Conservation (phyloP, 495 filamentous ascomycete genomes). For the Penicillium lagena region DNA sequence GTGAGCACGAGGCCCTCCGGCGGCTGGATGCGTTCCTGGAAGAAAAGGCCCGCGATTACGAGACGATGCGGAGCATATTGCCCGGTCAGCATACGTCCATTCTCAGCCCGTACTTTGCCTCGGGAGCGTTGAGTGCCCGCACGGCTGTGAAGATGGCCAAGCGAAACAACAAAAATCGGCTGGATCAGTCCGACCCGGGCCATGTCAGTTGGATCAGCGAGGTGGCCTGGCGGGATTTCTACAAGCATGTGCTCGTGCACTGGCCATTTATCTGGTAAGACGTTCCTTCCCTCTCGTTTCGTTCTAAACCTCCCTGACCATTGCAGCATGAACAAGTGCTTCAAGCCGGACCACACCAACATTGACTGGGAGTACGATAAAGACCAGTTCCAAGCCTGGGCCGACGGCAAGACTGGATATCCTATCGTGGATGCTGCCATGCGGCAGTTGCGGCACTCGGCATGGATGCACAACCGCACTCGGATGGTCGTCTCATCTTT, state of each 20-base stretch:
- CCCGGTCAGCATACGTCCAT: slow-evolving; percentile 57
- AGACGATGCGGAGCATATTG: slow-evolving; percentile 55
- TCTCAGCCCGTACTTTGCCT: slow-evolving; percentile 73
- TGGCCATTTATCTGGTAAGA: slow-evolving; percentile 84
- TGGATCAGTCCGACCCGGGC: slow-evolving; percentile 63
- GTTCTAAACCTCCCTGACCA: not conserved
- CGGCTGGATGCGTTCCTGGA: slow-evolving; percentile 66
- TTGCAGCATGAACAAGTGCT: slow-evolving; percentile 83
- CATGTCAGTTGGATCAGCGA: slow-evolving; percentile 78
- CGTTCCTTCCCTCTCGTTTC: not conserved
- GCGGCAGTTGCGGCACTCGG: slow-evolving; percentile 66
- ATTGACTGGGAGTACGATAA: slow-evolving; percentile 75
- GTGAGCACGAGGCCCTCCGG: slow-evolving; percentile 66
- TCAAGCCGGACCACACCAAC: slow-evolving; percentile 80
- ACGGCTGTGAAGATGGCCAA: slow-evolving; percentile 64
- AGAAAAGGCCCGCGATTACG: slow-evolving; percentile 56
- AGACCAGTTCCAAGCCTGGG: slow-evolving; percentile 67
- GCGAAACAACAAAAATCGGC: slow-evolving; percentile 59
- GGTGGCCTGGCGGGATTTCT: slow-evolving; percentile 90
- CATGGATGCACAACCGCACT: slow-evolving; percentile 86
- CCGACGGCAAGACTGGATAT: slow-evolving; percentile 69
- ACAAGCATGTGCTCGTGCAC: slow-evolving; percentile 77
- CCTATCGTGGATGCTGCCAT: slow-evolving; percentile 91
- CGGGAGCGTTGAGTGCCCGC: slow-evolving; percentile 70
- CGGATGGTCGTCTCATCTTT: slow-evolving; percentile 89